Evolutionary conservation across 495 filamentous ascomycete genomes (phyloP).

Genomic region (Penicillium malachiteum): DNA sequence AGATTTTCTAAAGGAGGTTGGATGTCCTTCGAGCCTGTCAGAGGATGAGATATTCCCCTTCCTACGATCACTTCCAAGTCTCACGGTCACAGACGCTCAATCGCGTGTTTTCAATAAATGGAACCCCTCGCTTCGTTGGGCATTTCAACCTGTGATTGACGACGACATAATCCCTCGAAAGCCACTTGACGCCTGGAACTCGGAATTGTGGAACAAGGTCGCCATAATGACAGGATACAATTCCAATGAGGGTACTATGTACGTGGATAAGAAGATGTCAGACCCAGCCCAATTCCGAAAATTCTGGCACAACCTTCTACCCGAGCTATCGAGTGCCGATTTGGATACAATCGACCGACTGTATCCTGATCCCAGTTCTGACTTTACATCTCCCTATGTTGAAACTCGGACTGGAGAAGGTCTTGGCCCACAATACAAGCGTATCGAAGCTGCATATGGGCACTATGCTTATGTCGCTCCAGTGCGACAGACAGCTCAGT

Average conservation of each 20-base stretch:
- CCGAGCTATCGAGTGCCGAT: constrained; percentile 45
- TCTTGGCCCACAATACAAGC: constrained; percentile 55
- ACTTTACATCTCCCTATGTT: constrained; percentile 33
- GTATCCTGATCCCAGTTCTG: constrained; percentile 55
- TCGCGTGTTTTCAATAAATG: constrained; percentile 53
- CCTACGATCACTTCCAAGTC: constrained; percentile 49
- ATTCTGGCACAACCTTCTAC: constrained; percentile 58
- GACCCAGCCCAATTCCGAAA: constrained; percentile 47
- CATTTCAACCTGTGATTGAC: constrained; percentile 69
- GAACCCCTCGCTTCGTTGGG: constrained; percentile 57
- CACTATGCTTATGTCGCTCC: constrained; percentile 69
- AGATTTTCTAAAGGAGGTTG: constrained; percentile 52
- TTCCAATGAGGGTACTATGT: constrained; percentile 63
- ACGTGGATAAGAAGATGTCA: constrained; percentile 49
- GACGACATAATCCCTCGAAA: constrained; percentile 53
- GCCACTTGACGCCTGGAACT: constrained; percentile 55
- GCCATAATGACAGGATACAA: constrained; percentile 66
- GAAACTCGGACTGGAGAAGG: constrained; percentile 34
- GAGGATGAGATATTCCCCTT: constrained; percentile 49
- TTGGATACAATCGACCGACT: constrained; percentile 49
- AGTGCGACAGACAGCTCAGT: constrained; percentile 59
- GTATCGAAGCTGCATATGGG: constrained; percentile 61
- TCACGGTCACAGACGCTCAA: constrained; percentile 47
- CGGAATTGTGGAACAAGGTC: constrained; percentile 52
- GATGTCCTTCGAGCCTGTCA: constrained; percentile 31